phyloP scores from a whole-genome alignment of 371 early-diverging fungal genomes.

The Syncephalis plumigaleata region DNA sequence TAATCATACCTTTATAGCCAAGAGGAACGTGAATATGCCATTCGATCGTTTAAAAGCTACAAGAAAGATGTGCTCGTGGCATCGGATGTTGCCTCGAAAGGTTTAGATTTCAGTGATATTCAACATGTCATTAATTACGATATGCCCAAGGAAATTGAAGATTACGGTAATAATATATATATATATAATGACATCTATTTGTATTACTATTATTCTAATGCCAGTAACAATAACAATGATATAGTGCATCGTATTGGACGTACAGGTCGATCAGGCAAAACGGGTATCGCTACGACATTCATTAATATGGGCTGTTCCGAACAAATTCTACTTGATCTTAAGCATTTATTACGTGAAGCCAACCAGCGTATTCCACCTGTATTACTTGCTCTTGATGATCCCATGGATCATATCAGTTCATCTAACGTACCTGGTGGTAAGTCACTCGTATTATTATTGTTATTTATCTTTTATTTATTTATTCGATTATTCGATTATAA shows the following conservation, averaged over 20 bases:
- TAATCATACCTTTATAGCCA: conserved; percentile 33
- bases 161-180: conserved; percentile 67
- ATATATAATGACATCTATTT: background rate
- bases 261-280: conserved; percentile 96
- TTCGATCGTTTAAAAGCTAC: conserved; percentile 56
- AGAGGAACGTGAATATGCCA: conserved; percentile 67
- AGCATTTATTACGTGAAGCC: conserved; percentile 82
- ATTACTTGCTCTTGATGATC: conserved; percentile 70
- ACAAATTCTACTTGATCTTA: conserved; percentile 81
- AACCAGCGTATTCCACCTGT: conserved; percentile 86
- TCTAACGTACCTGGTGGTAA: background rate
- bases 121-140: conserved; percentile 89
- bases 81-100: conserved; percentile 86
- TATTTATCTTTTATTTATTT: conserved; percentile 3
- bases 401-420: conserved; percentile 55
- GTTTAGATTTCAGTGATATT: conserved; percentile 85
- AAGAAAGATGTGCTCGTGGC: conserved; percentile 81
- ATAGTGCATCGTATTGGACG: conserved; percentile 97
- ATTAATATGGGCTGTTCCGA: conserved; percentile 73
- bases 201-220: background rate
- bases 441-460: background rate
- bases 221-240: conserved; percentile 6
- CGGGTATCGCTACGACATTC: conserved; percentile 93
- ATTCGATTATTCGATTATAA: conserved; percentile 20
- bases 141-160: conserved; percentile 94